phyloP scores from a whole-genome alignment of 352 stramenopile species.

The Globisporangium okanoganense region DNA sequence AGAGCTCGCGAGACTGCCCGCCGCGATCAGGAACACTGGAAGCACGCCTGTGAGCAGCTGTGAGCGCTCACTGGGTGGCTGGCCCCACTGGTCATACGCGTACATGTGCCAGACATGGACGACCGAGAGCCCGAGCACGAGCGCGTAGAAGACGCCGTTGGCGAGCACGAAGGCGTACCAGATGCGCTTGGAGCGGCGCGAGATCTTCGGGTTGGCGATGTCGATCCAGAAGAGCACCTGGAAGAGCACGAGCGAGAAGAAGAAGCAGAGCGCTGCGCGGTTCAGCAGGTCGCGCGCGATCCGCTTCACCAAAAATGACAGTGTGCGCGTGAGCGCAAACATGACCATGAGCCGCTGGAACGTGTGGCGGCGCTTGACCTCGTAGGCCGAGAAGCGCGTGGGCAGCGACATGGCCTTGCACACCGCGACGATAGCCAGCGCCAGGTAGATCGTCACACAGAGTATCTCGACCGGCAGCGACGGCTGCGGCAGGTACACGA shows the following conservation, averaged over 20 bases:
- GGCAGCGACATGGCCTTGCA: constrained; percentile 42
- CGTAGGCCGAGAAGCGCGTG: constrained; percentile 24
- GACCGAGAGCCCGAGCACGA: constrained; percentile 56
- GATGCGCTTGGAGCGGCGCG: constrained; percentile 63
- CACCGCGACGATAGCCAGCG: constrained; percentile 46
- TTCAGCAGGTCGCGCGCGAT: constrained; percentile 57
- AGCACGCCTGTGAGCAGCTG: constrained; percentile 49
- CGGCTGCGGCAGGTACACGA: constrained; percentile 59
- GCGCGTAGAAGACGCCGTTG: constrained; percentile 73
- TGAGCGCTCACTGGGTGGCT: constrained; percentile 8
- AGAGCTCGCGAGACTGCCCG: constrained; percentile 63
- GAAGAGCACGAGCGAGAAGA: constrained; percentile 86
- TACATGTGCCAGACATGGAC: constrained; percentile 33
- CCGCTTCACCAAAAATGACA: constrained; percentile 43
- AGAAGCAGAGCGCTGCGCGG: constrained; percentile 67
- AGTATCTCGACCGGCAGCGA: constrained; percentile 43
- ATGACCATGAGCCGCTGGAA: constrained; percentile 72
- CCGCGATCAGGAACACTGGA: constrained; percentile 64
- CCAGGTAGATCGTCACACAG: constrained; percentile 58
- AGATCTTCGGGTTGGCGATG: constrained; percentile 81
- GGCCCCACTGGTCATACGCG: constrained; percentile 15
- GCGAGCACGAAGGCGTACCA: constrained; percentile 68
- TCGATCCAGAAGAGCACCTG: constrained; percentile 86
- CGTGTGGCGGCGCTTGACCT: constrained; percentile 44
- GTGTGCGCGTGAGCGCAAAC: constrained; percentile 53